Conservation (phyloP, 2,329 filamentous ascomycete species). For the Daldinia sp. region DNA sequence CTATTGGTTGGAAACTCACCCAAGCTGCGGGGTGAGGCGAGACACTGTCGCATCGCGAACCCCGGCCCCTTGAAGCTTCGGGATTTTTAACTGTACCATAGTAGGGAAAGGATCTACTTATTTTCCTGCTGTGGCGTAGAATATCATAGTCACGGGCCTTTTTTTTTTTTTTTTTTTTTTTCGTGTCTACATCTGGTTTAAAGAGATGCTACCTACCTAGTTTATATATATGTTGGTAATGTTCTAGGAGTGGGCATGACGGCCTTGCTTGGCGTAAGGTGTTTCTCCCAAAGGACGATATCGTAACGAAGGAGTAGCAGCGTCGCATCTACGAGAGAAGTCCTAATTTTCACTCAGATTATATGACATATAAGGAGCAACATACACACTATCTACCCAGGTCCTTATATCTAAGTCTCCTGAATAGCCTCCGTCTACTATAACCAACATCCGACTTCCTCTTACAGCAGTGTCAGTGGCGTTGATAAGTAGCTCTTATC, state of each 20-base stretch:
- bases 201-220: not conserved
- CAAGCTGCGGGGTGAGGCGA: slow-evolving; percentile 21
- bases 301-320: not conserved
- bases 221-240: not conserved
- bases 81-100: not conserved
- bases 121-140: not conserved
- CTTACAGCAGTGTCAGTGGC: not conserved
- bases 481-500: not conserved
- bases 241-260: not conserved
- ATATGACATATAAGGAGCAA: not conserved
- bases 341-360: not conserved
- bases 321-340: not conserved
- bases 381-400: not conserved
- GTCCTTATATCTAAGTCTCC: not conserved
- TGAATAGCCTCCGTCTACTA: not conserved
- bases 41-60: slow-evolving; percentile 13
- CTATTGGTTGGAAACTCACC: slow-evolving; percentile 14
- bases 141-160: slow-evolving; percentile 11
- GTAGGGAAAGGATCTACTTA: slow-evolving; percentile 1
- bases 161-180: not conserved
- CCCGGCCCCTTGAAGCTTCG: not conserved
- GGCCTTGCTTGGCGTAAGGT: not conserved
- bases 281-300: not conserved
- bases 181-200: not conserved
- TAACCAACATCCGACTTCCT: no score